Conservation (phyloP, 441 rosid genomes). For the Breynia disticha region DNA sequence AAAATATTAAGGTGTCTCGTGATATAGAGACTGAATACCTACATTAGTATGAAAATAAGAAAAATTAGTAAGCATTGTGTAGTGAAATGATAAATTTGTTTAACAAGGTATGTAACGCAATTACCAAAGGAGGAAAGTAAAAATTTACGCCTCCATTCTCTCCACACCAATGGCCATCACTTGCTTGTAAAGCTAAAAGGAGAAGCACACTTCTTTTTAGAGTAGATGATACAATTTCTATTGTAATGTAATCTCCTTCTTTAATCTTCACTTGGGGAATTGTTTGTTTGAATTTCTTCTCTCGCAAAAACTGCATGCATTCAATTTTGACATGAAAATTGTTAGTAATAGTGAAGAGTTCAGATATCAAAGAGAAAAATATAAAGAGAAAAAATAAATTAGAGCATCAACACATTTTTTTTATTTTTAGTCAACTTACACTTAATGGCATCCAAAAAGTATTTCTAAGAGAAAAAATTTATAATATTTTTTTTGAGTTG, state of each 20-base stretch:
- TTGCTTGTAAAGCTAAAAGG: conserved; percentile 11
- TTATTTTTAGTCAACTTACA: no score
- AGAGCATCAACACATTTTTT: no score
- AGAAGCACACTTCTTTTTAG: conserved; percentile 4
- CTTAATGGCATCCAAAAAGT: no score
- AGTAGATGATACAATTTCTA: conserved; percentile 4
- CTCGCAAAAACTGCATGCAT: conserved; percentile 11
- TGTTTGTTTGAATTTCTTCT: conserved; percentile 12
- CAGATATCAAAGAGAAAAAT: no score
- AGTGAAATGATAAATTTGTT: neutral
- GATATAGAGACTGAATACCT: conserved; percentile 10
- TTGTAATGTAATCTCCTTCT: conserved; percentile 6
- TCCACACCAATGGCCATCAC: conserved; percentile 13
- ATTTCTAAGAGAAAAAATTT: no score
- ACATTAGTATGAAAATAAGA: neutral
- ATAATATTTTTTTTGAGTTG: no score
- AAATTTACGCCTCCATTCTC: conserved; percentile 6
- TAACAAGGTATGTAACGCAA: neutral
- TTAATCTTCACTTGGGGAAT: conserved; percentile 3
- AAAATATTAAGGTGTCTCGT: conserved; percentile 10
- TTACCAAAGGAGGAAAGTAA: conserved; percentile 6
- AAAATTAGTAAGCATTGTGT: neutral
- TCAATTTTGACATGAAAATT: no score
- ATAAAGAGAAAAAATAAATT: no score
- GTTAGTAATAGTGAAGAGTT: no score